Evolutionary conservation across 306 rosid genomes (phyloP).

Genomic region (Trichosanthes truncata): DNA sequence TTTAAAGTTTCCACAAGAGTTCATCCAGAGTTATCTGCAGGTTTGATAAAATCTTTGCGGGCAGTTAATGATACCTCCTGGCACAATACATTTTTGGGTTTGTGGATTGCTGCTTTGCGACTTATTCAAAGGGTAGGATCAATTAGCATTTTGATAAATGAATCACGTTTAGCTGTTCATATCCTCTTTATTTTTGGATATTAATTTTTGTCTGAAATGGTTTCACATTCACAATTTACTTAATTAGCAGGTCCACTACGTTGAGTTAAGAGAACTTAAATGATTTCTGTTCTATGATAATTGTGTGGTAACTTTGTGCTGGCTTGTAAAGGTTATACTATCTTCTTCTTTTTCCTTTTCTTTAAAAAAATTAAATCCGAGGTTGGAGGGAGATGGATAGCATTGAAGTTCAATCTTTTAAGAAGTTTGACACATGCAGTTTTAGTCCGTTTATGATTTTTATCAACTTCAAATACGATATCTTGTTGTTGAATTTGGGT

Average conservation of each 20-base stretch:
- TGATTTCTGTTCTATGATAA: neutral
- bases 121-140: conserved; percentile 84
- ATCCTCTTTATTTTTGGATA: neutral
- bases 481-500: neutral
- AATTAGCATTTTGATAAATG: neutral
- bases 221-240: neutral
- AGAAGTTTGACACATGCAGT: neutral
- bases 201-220: conserved; percentile 1
- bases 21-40: conserved; percentile 40
- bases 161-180: neutral
- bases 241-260: neutral
- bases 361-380: neutral
- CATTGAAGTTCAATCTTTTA: neutral
- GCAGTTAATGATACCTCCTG: conserved; percentile 61
- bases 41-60: conserved; percentile 67
- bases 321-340: neutral
- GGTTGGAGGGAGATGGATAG: neutral
- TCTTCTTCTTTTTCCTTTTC: neutral
- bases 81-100: conserved; percentile 74
- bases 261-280: neutral
- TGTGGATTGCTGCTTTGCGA: conserved; percentile 85
- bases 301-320: neutral
- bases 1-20: conserved; percentile 4
- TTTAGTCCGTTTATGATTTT: neutral
- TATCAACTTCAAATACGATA: neutral